Conservation (phyloP, 495 filamentous ascomycete genomes). For the Bacidia gigantensis region DNA sequence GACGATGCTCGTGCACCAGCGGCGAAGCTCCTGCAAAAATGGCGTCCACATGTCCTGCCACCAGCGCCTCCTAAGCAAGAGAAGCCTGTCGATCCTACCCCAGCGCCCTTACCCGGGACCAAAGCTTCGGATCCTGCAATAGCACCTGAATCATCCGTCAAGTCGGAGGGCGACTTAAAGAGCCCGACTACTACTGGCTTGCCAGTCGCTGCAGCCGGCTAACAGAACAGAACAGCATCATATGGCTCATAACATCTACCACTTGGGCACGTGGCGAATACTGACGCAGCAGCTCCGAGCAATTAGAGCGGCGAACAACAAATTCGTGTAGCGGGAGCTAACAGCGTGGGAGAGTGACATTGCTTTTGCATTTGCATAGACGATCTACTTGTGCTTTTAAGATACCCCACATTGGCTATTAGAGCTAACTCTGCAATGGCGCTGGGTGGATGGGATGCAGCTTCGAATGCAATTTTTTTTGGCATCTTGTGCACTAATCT, state of each 20-base stretch:
- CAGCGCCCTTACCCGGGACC: slow-evolving; percentile 6
- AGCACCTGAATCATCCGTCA: background rate
- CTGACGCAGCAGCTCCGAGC: no score
- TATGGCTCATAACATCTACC: no score
- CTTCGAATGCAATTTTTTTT: background rate
- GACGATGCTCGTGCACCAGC: slow-evolving; percentile 31
- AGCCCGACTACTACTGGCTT: slow-evolving; percentile 5
- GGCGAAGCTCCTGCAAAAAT: slow-evolving; percentile 34
- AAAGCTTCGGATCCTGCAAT: background rate
- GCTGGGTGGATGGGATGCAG: background rate
- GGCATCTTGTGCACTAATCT: no score
- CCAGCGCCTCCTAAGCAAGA: slow-evolving; percentile 1
- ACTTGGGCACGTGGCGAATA: no score
- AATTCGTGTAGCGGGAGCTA: no score
- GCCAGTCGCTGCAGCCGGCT: slow-evolving; percentile 15
- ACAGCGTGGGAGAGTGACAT: background rate
- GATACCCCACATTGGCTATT: background rate
- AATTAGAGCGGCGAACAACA: no score
- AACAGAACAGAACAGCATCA: no score
- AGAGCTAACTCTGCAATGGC: background rate
- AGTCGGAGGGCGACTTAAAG: slow-evolving; percentile 8
- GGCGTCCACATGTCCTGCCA: slow-evolving; percentile 33
- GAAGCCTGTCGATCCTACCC: background rate
- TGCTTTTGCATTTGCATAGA: background rate
- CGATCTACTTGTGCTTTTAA: background rate